Evolutionary conservation across 176 grass and related monocot species (phyloP).

Genomic region (Tillandsia fasciculata): DNA sequence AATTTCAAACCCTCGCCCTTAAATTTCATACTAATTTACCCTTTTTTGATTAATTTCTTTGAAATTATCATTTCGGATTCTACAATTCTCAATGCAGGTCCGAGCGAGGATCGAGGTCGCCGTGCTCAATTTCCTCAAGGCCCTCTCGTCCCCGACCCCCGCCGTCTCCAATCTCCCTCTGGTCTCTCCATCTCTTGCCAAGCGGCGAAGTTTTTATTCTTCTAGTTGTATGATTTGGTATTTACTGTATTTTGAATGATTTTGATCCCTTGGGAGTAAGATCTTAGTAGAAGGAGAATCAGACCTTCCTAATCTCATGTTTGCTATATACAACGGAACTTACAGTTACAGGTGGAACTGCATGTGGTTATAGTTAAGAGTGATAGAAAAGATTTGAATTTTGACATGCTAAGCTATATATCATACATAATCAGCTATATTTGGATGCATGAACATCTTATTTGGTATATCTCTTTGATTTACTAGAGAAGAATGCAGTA

Average conservation of each 20-base stretch:
- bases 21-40: background rate
- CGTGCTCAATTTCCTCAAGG: constrained; percentile 69
- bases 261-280: background rate
- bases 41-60: background rate
- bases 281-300: background rate
- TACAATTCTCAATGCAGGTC: constrained; percentile 22
- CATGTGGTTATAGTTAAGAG: no score
- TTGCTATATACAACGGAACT: no score
- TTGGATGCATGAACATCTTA: no score
- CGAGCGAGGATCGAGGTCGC: constrained; percentile 81
- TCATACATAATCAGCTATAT: no score
- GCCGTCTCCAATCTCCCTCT: constrained; percentile 50
- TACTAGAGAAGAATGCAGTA: no score
- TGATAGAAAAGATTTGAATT: no score
- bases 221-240: background rate
- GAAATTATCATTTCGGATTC: background rate
- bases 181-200: constrained; percentile 24
- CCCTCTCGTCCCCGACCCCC: constrained; percentile 43
- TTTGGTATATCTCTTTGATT: no score
- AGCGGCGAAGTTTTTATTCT: background rate
- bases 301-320: no score
- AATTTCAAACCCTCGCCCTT: background rate
- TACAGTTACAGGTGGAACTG: no score
- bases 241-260: background rate
- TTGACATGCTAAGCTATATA: no score